A percentile compares a stretch with the other conserved stretches of the same genome.
These are phyloP conservation scores for Populus hybrid DNA, from an alignment of 441 rosid species.

Conservation along the genomic window DNA sequence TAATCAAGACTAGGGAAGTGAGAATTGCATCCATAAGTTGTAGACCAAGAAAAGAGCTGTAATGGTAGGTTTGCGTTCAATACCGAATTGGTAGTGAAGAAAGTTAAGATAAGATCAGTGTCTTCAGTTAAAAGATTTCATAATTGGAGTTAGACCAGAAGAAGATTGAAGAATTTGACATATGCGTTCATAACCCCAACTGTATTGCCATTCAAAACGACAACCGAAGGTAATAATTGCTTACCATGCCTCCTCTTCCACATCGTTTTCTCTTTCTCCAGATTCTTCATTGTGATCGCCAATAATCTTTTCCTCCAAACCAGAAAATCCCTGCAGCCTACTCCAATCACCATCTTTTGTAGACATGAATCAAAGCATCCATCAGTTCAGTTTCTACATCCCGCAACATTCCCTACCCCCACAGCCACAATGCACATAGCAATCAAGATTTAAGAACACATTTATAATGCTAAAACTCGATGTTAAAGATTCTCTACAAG, in stretches of 20 bases:
- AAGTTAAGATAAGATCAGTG: background rate
- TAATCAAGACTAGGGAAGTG: background rate
- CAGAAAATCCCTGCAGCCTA: slow-evolving; percentile 50
- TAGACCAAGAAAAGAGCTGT: background rate
- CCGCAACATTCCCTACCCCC: slow-evolving; percentile 64
- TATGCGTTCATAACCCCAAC: background rate
- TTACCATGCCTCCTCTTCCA: slow-evolving; percentile 42
- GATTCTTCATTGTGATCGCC: slow-evolving; percentile 25
- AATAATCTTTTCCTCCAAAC: slow-evolving; percentile 13
- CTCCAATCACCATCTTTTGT: slow-evolving; percentile 64
- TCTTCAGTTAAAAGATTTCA: background rate
- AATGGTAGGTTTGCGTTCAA: background rate
- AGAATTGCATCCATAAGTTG: background rate
- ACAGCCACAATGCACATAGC: slow-evolving; percentile 5
- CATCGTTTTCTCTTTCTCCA: slow-evolving; percentile 36
- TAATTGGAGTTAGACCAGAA: background rate
- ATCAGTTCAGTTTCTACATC: slow-evolving; percentile 73
- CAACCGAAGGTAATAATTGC: background rate
- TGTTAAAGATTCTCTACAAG: background rate
- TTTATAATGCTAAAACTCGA: background rate
- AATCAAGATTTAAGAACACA: background rate
- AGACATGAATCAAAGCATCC: slow-evolving; percentile 64
- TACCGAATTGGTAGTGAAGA: background rate
- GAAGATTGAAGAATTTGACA: background rate
- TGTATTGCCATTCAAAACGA: background rate